Percentiles rank a stretch among this genome's conserved stretches.
These are phyloP conservation scores for Mangifera indica DNA, from an alignment of 345 rosid species.

Conservation along the genomic window DNA sequence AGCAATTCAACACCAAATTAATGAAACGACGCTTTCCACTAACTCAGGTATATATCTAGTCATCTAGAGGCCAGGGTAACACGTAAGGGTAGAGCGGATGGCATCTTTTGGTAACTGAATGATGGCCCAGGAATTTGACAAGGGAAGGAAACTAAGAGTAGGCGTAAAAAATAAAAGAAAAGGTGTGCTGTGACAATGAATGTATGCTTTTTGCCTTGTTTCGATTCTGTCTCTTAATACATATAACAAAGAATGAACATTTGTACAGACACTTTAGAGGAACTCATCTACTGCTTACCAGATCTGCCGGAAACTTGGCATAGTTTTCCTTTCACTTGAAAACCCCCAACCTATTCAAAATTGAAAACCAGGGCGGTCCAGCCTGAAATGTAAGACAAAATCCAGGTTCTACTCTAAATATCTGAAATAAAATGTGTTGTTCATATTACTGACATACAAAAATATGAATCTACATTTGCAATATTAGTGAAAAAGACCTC, in stretches of 20 bases:
- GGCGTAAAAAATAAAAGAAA: too few relatives aligned
- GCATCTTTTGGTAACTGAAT: background rate
- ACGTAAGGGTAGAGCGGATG: background rate
- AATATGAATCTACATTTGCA: background rate
- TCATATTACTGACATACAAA: background rate
- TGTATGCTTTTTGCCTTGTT: background rate
- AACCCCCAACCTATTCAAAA: slow-evolving; percentile 81
- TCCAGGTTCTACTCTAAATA: background rate
- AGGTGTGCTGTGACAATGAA: background rate
- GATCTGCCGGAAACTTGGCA: slow-evolving; percentile 58
- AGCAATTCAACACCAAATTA: background rate
- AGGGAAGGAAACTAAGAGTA: background rate
- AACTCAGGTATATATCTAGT: background rate
- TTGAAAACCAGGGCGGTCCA: slow-evolving; percentile 84
- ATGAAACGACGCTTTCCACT: background rate
- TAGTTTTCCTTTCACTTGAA: slow-evolving; percentile 72
- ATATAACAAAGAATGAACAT: background rate
- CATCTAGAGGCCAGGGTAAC: background rate
- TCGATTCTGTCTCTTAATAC: background rate
- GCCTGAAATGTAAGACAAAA: slow-evolving; percentile 43
- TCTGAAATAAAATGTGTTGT: background rate
- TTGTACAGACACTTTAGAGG: too few relatives aligned
- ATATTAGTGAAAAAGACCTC: slow-evolving; percentile 40
- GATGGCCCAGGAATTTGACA: background rate
- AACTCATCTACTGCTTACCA: slow-evolving; percentile 38